Evolutionary conservation across 345 rosid genomes (phyloP).

Genomic region (Aegle marmelos): DNA sequence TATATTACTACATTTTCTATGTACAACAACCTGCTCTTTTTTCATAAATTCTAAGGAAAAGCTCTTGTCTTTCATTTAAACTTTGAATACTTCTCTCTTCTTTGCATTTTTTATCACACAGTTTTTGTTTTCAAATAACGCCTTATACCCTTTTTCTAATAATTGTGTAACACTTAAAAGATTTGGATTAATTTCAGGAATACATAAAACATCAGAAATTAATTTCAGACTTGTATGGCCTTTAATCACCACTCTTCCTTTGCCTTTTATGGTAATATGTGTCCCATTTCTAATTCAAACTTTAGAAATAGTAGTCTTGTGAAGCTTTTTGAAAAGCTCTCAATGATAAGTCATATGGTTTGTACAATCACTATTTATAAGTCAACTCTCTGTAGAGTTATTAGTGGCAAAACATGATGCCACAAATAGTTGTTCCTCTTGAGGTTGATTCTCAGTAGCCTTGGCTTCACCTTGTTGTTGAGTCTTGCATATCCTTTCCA

Average conservation of each 20-base stretch:
- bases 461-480: constrained; percentile 9
- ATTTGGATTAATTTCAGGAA: not conserved
- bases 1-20: not conserved
- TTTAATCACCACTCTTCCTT: not conserved
- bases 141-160: not conserved
- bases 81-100: not conserved
- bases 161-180: not conserved
- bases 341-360: not conserved
- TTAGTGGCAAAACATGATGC: not conserved
- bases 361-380: not conserved
- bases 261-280: not conserved
- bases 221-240: constrained; percentile 3
- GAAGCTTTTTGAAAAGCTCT: not conserved
- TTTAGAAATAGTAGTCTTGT: not conserved
- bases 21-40: not conserved
- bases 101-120: not conserved
- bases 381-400: not conserved
- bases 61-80: constrained; percentile 3
- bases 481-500: constrained; percentile 8
- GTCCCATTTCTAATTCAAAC: not conserved
- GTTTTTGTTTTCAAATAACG: not conserved
- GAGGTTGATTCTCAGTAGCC: not conserved
- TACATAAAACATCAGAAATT: not conserved
- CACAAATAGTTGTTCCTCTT: not conserved
- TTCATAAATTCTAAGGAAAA: not conserved